Evolutionary conservation across 768 basidiomycete genomes (phyloP).

Genomic region (Sporobolomyces phaffii): DNA sequence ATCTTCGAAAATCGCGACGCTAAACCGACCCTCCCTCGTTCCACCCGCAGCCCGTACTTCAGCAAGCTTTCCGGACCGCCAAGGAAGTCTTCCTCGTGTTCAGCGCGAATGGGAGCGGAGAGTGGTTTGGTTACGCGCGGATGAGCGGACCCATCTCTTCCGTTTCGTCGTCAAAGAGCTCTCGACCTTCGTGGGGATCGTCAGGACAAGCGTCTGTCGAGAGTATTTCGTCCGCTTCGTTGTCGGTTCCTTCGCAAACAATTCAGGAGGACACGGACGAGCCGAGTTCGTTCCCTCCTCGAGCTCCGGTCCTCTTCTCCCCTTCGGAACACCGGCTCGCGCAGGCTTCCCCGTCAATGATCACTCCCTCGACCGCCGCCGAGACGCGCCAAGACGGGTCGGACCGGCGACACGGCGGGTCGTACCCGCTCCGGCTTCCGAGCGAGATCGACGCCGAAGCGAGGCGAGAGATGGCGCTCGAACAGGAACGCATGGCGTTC

Average conservation of each 20-base stretch:
- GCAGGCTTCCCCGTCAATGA: constrained; percentile 12
- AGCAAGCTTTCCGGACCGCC: constrained; percentile 84
- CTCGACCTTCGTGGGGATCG: constrained; percentile 14
- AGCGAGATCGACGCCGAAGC: background rate
- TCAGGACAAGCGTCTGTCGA: constrained; percentile 12
- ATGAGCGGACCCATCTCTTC: constrained; percentile 54
- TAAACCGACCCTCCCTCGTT: constrained; percentile 57
- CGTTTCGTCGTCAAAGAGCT: background rate
- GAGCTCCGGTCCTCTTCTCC: constrained; percentile 35
- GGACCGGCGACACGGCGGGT: background rate
- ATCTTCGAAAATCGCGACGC: too few species aligned
- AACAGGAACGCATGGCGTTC: constrained; percentile 20
- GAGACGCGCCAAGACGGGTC: background rate
- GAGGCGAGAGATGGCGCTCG: constrained; percentile 4
- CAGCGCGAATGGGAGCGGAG: constrained; percentile 85
- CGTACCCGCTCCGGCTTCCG: constrained; percentile 1
- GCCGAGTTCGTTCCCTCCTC: constrained; percentile 16
- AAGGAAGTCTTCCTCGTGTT: constrained; percentile 82
- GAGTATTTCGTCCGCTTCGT: background rate
- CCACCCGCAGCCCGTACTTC: constrained; percentile 60
- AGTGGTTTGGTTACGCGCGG: constrained; percentile 89
- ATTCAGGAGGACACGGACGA: constrained; percentile 37
- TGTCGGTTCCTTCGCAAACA: background rate
- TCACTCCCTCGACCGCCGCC: constrained; percentile 1
- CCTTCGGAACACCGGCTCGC: constrained; percentile 39